A percentile compares a stretch with the other conserved stretches of the same genome.
Evolutionary conservation across 1,284 basidiomycete species (phyloP).

Genomic region (Somion occarium): DNA sequence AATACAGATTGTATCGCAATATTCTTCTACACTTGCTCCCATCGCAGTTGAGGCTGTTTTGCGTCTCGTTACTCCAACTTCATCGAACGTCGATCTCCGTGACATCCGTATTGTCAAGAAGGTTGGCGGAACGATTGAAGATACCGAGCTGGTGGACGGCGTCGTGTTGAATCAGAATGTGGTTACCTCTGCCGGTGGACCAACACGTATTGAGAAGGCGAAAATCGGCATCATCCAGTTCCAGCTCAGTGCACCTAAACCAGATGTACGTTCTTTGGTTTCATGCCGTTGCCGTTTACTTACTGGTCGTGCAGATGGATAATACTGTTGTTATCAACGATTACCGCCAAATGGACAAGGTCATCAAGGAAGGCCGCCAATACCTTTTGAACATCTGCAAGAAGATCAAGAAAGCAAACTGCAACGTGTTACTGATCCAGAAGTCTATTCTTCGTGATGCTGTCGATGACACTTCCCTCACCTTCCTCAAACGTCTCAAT

Average conservation of each 20-base stretch:
- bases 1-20: conserved; percentile 93
- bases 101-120: conserved; percentile 98
- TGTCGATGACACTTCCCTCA: conserved; percentile 97
- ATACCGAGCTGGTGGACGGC: conserved; percentile 96
- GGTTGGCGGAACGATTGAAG: conserved; percentile 98
- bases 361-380: conserved; percentile 98
- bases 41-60: conserved; percentile 97
- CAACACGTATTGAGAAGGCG: conserved; percentile 95
- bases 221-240: conserved; percentile 99
- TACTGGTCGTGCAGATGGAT: conserved; percentile 75
- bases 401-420: conserved; percentile 98
- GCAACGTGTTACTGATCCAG: conserved; percentile 98
- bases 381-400: conserved; percentile 99
- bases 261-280: conserved; percentile 65
- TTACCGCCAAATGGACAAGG: conserved; percentile 99
- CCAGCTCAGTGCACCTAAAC: conserved; percentile 96
- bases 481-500: conserved; percentile 96
- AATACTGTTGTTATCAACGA: conserved; percentile 99
- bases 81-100: conserved; percentile 92
- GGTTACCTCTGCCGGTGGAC: conserved; percentile 86
- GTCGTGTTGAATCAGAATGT: conserved; percentile 97
- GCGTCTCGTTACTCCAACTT: conserved; percentile 80
- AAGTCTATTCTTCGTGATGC: conserved; percentile 99
- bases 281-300: conserved; percentile 4
- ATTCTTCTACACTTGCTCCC: conserved; percentile 94